These are phyloP conservation scores for Vaccinium vitisidaea DNA, from an alignment of 148 eudicot genomes.

Conservation along the genomic window DNA sequence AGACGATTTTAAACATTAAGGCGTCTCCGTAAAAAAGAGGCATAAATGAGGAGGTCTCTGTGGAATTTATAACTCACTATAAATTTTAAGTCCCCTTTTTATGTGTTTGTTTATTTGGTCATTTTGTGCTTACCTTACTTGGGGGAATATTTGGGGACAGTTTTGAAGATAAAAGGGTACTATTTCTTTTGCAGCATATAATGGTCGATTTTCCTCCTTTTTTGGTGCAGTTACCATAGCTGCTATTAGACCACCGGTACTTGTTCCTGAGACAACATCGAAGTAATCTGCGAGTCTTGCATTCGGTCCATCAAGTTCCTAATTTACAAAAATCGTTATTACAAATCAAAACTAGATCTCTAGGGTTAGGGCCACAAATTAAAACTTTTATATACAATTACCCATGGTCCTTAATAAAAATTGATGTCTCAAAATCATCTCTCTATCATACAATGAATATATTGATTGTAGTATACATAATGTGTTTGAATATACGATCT, in stretches of 20 bases:
- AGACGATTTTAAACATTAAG: no score
- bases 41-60: no score
- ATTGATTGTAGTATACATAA: no score
- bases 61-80: neutral
- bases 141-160: constrained; percentile 51
- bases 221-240: constrained; percentile 56
- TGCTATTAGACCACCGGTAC: constrained; percentile 56
- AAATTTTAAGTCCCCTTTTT: neutral
- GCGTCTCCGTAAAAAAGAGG: no score
- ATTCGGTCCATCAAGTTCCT: constrained; percentile 50
- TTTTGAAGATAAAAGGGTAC: constrained; percentile 50
- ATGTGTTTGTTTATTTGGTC: no score
- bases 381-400: no score
- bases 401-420: no score
- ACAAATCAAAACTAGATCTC: neutral
- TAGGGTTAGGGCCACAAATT: neutral
- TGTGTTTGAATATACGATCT: no score
- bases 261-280: constrained; percentile 63
- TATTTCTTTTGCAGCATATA: constrained; percentile 49
- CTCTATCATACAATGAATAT: no score
- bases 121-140: constrained; percentile 27
- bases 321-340: neutral
- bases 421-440: no score
- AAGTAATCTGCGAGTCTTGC: constrained; percentile 57
- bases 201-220: constrained; percentile 30